These are phyloP conservation scores for Themeda triandra DNA, from an alignment of 176 grass and related monocot genomes.

Conservation along the genomic window DNA sequence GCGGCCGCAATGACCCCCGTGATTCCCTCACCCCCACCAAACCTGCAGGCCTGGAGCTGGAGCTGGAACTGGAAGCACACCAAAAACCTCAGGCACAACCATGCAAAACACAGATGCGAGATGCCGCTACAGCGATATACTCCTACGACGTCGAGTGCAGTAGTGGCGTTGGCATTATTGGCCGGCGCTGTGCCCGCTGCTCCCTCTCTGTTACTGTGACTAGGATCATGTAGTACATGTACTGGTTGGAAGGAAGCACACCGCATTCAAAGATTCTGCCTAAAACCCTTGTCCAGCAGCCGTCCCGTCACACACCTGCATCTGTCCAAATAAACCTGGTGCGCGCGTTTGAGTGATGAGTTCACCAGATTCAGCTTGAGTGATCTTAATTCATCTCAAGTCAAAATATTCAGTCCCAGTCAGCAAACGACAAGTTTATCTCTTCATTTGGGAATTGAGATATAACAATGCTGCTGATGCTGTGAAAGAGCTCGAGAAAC, in stretches of 20 bases:
- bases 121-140: neutral
- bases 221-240: neutral
- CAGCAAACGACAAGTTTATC: too few species aligned
- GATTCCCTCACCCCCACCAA: slow-evolving; percentile 24
- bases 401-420: neutral
- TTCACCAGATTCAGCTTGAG: neutral
- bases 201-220: neutral
- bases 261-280: neutral
- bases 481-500: neutral
- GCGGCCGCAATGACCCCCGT: neutral
- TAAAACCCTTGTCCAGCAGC: neutral
- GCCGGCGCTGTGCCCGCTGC: neutral
- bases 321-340: neutral
- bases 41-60: neutral
- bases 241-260: neutral
- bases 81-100: neutral
- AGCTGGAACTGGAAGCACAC: neutral
- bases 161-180: neutral
- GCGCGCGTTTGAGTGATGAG: neutral
- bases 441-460: neutral
- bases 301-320: too few species aligned
- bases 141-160: neutral
- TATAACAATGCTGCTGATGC: neutral
- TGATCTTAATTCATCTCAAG: neutral
- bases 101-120: too few species aligned